These are phyloP conservation scores for Groenewaldozyma sp. DNA, from an alignment of 1,139 yeast species.

Conservation along the genomic window DNA sequence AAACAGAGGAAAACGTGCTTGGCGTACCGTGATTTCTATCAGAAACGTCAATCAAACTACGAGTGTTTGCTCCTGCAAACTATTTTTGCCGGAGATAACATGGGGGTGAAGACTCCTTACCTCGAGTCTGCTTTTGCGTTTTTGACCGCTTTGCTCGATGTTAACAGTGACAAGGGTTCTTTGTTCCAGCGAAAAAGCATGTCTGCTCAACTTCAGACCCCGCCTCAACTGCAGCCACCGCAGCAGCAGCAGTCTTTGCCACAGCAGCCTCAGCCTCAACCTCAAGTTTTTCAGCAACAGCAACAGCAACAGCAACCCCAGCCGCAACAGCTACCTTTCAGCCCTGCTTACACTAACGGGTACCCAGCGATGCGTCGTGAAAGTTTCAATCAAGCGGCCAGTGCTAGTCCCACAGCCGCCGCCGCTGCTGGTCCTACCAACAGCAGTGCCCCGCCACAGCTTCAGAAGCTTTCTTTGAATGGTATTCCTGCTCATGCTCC, in stretches of 20 bases:
- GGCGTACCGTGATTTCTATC: neutral
- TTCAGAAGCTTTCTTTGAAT: too few species aligned
- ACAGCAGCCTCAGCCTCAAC: constrained; percentile 4
- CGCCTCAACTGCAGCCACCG: constrained; percentile 7
- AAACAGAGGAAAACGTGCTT: constrained; percentile 46
- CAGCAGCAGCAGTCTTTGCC: constrained; percentile 9
- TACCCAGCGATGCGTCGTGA: neutral
- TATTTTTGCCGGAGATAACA: constrained; percentile 77
- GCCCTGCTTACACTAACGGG: constrained; percentile 3
- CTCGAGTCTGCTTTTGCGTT: constrained; percentile 78
- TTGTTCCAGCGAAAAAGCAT: constrained; percentile 8
- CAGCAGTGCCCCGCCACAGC: too few species aligned
- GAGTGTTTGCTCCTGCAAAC: constrained; percentile 53
- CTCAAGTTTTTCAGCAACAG: constrained; percentile 5
- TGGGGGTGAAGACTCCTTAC: constrained; percentile 78
- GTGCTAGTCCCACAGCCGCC: too few species aligned
- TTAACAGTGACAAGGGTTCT: constrained; percentile 30
- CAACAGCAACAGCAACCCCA: constrained; percentile 9
- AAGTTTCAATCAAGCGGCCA: too few species aligned
- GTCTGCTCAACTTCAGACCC: neutral
- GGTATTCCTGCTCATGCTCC: too few species aligned
- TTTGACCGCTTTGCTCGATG: constrained; percentile 54
- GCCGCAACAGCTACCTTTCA: constrained; percentile 8
- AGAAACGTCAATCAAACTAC: neutral
- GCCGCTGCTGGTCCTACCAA: neutral